Evolutionary conservation across 2,329 filamentous ascomycete species (phyloP).

Genomic region (Ciborinia camelliae): DNA sequence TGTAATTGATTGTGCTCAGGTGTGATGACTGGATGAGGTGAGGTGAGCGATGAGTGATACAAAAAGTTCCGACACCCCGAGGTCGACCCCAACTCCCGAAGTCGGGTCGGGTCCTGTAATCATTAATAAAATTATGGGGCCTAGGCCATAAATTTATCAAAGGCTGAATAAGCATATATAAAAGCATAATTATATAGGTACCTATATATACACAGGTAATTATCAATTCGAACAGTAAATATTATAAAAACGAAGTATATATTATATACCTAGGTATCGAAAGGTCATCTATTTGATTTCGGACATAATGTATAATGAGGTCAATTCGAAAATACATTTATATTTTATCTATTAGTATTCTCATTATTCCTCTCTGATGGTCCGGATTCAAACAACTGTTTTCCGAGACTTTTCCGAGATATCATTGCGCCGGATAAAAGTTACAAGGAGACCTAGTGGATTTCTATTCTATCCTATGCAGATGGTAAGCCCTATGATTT

Average conservation of each 20-base stretch:
- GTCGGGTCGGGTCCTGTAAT: constrained; percentile 4
- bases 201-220: too few relatives aligned
- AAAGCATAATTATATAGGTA: background rate
- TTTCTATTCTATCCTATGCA: too few relatives aligned
- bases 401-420: background rate
- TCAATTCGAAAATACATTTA: background rate
- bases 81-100: too few relatives aligned
- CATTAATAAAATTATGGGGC: constrained; percentile 1
- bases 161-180: background rate
- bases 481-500: too few relatives aligned
- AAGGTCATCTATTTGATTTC: background rate
- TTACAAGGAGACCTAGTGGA: too few relatives aligned
- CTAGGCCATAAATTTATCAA: background rate
- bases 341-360: too few relatives aligned
- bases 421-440: too few relatives aligned
- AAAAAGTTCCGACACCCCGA: constrained; percentile 1
- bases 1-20: background rate
- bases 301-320: background rate
- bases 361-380: background rate
- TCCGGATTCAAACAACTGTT: background rate
- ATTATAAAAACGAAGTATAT: background rate
- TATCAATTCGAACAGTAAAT: background rate
- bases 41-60: background rate
- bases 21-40: background rate
- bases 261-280: background rate